Base-by-base conservation (phyloP, 2,329 filamentous ascomycete species). In the Pseudogymnoascus sp. region DNA sequence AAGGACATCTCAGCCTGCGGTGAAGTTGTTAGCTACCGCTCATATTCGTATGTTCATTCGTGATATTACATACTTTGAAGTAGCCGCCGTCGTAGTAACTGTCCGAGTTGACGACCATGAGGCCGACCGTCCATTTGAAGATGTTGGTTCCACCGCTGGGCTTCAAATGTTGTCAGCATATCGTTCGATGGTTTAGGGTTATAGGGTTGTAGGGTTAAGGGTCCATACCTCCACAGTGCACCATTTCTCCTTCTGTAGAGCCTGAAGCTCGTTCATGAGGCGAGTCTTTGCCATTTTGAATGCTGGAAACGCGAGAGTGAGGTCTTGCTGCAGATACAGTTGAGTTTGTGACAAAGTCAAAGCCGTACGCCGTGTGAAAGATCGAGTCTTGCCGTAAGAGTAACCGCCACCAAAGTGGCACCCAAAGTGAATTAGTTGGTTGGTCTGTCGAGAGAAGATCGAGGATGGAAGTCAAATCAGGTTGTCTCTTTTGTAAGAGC, bases 61-160 rank as follows among this genome's bases (percentile, higher is more conserved):
- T 58, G 35, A n/a, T 6, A 25, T 18, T 38, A 8, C 74, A 69
- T 61, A 82, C 82, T 75, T 84, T 92, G 74, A 97, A 91, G 75
- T 96, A 99, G 66, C 89, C 94, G 63, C 92, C 92, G 69, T 96
- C 87, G 79, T 95, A 97, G 66, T 88, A 81, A 64, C 91, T 96
- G 68, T 96, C 92, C 0, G 90, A 84, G 75, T 97, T 97, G 69
- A 97, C 83, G 37, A 97, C 90, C 77, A 96, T 92, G 62, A 99
- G 83, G 3, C 89, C 92, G 57, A 97, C 79, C 63, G 84, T 86
- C 93, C 94, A 97, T 65, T 86, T 82, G 71, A 95, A 88, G 64
- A 97, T 85, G 72, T 94, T 91, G n/a, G 86, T 82, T 69, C 91
- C 84, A 66, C 91, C 83, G 36, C 91, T 80, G 84, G 94, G 69